A percentile compares a stretch with the other conserved stretches of the same genome.
These are phyloP conservation scores for Dimocarpus longan DNA, from an alignment of 345 rosid genomes.

Conservation along the genomic window DNA sequence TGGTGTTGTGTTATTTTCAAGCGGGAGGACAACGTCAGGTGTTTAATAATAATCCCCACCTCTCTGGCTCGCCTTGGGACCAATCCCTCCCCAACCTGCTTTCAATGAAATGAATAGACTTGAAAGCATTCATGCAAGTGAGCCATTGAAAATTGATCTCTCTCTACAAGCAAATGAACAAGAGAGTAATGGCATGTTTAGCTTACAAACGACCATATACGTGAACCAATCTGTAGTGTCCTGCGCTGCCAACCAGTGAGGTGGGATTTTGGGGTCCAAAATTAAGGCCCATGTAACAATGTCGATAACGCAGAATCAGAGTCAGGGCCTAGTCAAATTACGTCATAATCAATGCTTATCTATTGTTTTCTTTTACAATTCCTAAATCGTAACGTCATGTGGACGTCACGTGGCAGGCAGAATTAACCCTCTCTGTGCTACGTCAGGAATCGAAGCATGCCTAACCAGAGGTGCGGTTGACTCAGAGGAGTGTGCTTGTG, in stretches of 20 bases:
- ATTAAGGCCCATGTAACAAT: too few species aligned
- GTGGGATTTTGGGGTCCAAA: neutral
- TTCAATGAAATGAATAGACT: too few species aligned
- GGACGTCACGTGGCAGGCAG: neutral
- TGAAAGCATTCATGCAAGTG: too few species aligned
- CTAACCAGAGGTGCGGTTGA: conserved; percentile 27
- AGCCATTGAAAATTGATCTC: too few species aligned
- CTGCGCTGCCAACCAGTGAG: neutral
- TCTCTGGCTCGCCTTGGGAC: conserved; percentile 13
- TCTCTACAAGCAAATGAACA: too few species aligned
- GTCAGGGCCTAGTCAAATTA: neutral
- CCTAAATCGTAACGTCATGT: conserved; percentile 2
- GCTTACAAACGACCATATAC: neutral
- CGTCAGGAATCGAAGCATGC: conserved; percentile 23
- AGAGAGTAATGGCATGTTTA: neutral
- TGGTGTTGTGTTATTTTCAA: conserved; percentile 25
- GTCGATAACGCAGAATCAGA: too few species aligned
- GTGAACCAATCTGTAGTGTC: neutral
- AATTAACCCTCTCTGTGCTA: neutral
- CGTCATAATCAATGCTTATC: neutral
- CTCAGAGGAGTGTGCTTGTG: conserved; percentile 13
- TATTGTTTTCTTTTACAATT: neutral
- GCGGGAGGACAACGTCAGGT: conserved; percentile 31
- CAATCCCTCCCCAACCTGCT: neutral
- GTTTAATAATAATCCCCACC: neutral